phyloP scores from a whole-genome alignment of 2,329 filamentous ascomycete genomes.

The Annulohypoxylon truncatum region DNA sequence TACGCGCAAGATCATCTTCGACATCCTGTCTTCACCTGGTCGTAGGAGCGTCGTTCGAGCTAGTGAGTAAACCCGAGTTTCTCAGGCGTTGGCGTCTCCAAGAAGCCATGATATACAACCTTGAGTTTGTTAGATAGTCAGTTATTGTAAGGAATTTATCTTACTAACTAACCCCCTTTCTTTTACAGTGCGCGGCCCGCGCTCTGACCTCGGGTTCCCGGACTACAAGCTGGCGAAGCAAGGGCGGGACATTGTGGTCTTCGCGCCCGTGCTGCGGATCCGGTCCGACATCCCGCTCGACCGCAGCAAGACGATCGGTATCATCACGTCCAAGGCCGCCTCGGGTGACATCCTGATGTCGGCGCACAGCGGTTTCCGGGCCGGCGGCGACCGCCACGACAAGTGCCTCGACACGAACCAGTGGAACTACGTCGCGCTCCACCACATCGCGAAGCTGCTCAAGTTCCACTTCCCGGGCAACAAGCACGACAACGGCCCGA shows the following conservation, averaged over 20 bases:
- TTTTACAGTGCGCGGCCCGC: constrained; percentile 20
- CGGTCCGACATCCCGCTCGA: constrained; percentile 37
- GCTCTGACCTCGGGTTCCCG: constrained; percentile 34
- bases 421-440: constrained; percentile 40
- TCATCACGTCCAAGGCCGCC: constrained; percentile 29
- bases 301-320: constrained; percentile 40
- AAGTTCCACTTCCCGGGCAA: constrained; percentile 40
- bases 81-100: background rate
- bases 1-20: constrained; percentile 22
- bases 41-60: constrained; percentile 23
- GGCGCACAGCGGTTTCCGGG: constrained; percentile 38
- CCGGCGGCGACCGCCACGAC: constrained; percentile 16
- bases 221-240: constrained; percentile 39
- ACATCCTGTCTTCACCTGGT: constrained; percentile 27
- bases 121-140: background rate
- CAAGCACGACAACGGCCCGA: constrained; percentile 34
- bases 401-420: constrained; percentile 36
- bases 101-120: background rate
- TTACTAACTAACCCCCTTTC: background rate
- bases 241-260: constrained; percentile 36
- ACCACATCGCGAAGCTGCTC: constrained; percentile 35
- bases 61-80: constrained; percentile 7
- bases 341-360: constrained; percentile 34
- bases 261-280: constrained; percentile 26
- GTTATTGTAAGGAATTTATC: too few species aligned